These are phyloP conservation scores for Xanthoconium stramineum DNA, from an alignment of 768 basidiomycete species.

Conservation along the genomic window DNA sequence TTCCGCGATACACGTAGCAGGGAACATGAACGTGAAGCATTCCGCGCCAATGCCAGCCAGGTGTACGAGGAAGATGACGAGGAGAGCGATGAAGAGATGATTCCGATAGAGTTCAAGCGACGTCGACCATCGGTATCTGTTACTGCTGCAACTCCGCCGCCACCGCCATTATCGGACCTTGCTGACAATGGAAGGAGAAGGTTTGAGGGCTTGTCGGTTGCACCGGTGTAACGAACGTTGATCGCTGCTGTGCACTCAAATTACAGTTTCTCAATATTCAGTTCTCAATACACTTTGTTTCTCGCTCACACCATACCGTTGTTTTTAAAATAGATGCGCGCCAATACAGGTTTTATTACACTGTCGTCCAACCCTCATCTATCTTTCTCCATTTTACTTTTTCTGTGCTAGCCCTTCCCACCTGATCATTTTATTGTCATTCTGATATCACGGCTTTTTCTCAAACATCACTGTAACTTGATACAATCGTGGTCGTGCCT, in stretches of 20 bases:
- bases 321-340: slow-evolving; percentile 21
- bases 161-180: slow-evolving; percentile 16
- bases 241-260: slow-evolving; percentile 11
- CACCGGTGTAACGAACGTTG: slow-evolving; percentile 7
- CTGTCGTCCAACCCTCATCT: background rate
- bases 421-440: slow-evolving; percentile 1
- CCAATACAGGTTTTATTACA: slow-evolving; percentile 5
- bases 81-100: slow-evolving; percentile 35
- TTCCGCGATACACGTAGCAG: slow-evolving; percentile 28
- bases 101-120: slow-evolving; percentile 35
- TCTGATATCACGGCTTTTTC: slow-evolving; percentile 8
- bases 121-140: slow-evolving; percentile 33
- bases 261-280: slow-evolving; percentile 20
- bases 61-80: slow-evolving; percentile 34
- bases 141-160: slow-evolving; percentile 23
- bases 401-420: background rate
- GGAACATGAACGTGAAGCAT: slow-evolving; percentile 22
- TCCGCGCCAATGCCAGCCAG: slow-evolving; percentile 33
- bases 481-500: slow-evolving; percentile 5
- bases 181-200: slow-evolving; percentile 12
- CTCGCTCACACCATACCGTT: slow-evolving; percentile 14
- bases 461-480: slow-evolving; percentile 17
- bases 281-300: slow-evolving; percentile 4
- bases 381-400: background rate
- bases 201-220: slow-evolving; percentile 4